Evolutionary conservation across 2,329 filamentous ascomycete genomes (phyloP), one percentile per base, ranked within the genome.

Genomic region (Phaeosphaeriaceae sp.): DNA sequence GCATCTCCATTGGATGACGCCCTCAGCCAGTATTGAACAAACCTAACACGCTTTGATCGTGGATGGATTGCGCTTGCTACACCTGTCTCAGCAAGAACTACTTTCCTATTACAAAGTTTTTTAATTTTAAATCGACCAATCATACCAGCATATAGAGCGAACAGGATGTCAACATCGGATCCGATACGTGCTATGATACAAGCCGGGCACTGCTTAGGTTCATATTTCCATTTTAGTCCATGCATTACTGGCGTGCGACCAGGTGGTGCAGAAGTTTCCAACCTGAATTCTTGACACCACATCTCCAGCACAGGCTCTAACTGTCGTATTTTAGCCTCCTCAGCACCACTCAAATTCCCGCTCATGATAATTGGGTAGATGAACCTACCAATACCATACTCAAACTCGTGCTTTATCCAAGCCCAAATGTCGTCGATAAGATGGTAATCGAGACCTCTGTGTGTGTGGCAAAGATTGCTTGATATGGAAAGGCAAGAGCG

Each of bases 101-200:
- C n/a, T 13, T 48, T 45, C 7, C 29, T 29, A 23, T 21, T 37
- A n/a, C 18, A 20, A 30, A 44, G 28, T 35, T 42, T 47, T 21
- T 42, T 43, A 0, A 18, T 39, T 1, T 36, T 50, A 13, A 57
- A 55, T 23, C 57, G 56, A 2, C 60, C 63, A 2, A 66, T 56
- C 57, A 68, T 63, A 5, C 63, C 63, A 6, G 60, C 58, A 4
- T 67, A 60, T 17, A 71, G 50, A 6, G 67, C 65, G 20, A 56
- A 57, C 1, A 67, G 26, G 3, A 65, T 63, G 8, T 50, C 23
- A 3, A 41, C 23, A 18, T 71, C 63, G 2, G 54, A 56, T 3
- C 67, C 68, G 2, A 73, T 60, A 1, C 68, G 58, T 8, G 65
- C 52, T 8, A 72, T 56, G 37, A 71, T 63, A 28, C 70, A 73